phyloP scores from a whole-genome alignment of 2,329 filamentous ascomycete species.

The Aspergillus sp. region DNA sequence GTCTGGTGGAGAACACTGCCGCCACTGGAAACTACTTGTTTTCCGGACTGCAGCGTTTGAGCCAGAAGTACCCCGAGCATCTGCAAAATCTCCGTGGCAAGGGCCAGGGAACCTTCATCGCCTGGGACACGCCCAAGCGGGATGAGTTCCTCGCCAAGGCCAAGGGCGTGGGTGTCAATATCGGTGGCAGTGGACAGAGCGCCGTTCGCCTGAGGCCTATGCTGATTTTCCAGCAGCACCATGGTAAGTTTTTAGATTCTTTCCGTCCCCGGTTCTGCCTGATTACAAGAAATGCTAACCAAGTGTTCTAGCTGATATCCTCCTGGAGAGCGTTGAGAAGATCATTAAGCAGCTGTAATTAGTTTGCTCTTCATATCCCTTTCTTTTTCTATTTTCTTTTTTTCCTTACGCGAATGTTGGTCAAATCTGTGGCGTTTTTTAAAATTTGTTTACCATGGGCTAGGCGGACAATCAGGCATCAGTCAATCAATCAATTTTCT shows the following conservation, averaged over 20 bases:
- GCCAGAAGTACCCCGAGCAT: conserved; percentile 69
- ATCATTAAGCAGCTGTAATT: conserved; percentile 54
- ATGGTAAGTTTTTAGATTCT: conserved; percentile 55
- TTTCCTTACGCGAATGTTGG: conserved; percentile 9
- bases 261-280: conserved; percentile 1
- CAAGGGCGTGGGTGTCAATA: conserved; percentile 80
- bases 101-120: conserved; percentile 87
- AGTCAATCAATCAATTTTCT: no score
- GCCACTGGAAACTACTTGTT: conserved; percentile 77
- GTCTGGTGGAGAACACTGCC: conserved; percentile 78
- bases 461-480: no score
- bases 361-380: background rate
- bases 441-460: conserved; percentile 7
- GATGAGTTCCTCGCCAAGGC: conserved; percentile 77
- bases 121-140: conserved; percentile 79
- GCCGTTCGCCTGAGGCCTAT: conserved; percentile 84
- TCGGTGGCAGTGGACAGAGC: conserved; percentile 74
- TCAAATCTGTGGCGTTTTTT: conserved; percentile 14
- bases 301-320: conserved; percentile 61
- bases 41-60: conserved; percentile 65
- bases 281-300: background rate
- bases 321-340: conserved; percentile 77
- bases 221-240: conserved; percentile 88
- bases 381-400: background rate
- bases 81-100: conserved; percentile 84